Evolutionary conservation across 225 moss, liverwort and hornwort species (phyloP), one percentile per base, ranked within the genome.

Genomic region (Rhytidiadelphus loreus): DNA sequence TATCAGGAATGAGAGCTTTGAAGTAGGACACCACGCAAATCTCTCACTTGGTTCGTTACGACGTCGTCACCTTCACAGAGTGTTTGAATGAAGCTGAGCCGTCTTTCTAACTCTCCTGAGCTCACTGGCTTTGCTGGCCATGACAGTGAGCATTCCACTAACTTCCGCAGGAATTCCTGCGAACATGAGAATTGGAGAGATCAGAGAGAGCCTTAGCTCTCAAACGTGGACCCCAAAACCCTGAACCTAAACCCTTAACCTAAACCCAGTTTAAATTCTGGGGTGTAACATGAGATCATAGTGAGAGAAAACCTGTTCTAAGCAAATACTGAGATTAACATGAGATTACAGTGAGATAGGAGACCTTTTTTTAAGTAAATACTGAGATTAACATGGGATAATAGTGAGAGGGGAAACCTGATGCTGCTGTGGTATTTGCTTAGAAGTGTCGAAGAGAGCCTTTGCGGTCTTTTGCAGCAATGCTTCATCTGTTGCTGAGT

Each of bases 121-220:
- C 82, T 81, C 28, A 88, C 50, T 37, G 87, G 59, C 82, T 85
- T 78, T 59, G 82, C 71, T 33, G 88, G 84, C 84, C 90, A 85
- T 39, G 89, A 85, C 21, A 91, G 29, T 20, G 88, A 84, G 66
- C 84, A 84, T 64, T 88, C 81, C 88, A 93, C 84, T 52, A 93
- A 57, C 81, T 71, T 88, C 64, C 65, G 90, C 35, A 88, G 86
- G 18, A 91, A 73, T 16, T 81, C 87, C 93, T 93, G 88, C 81
- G 72, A 48, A 77, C 59, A 89, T 6, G 48, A 55, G 78, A 85
- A 82, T 57, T n/a, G 13, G 44, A 48, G 79, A 44, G 16, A 53
- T 61, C 18, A 82, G 79, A 68, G 18, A 52, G 14, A 71, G 78
- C 21, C 7, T 57, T 17, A 11, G 43, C 15, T 15, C 15, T 15